phyloP scores from a whole-genome alignment of 2,329 filamentous ascomycete genomes.

The Anisogramma anomala region DNA sequence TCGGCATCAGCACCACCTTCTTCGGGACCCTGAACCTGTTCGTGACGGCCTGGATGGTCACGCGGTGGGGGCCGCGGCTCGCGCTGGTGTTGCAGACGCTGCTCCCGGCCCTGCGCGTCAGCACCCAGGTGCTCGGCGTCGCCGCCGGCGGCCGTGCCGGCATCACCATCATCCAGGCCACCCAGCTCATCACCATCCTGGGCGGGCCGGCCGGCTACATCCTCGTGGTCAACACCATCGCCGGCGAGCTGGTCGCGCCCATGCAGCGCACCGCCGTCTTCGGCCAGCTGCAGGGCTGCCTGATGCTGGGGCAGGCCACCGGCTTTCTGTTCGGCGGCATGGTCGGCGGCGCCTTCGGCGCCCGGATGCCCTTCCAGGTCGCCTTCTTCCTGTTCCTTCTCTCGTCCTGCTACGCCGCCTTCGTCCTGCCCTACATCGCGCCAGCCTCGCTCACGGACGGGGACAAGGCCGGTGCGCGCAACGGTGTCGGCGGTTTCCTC shows the following conservation, averaged over 20 bases:
- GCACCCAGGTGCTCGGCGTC: constrained; percentile 54
- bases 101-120: constrained; percentile 51
- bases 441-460: constrained; percentile 27
- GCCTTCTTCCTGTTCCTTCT: constrained; percentile 46
- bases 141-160: constrained; percentile 46
- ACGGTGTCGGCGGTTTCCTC: constrained; percentile 42
- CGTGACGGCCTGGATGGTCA: constrained; percentile 54
- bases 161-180: constrained; percentile 57
- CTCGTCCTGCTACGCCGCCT: constrained; percentile 29
- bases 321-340: constrained; percentile 55
- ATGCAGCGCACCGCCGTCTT: constrained; percentile 51
- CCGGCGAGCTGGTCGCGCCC: constrained; percentile 51
- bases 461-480: constrained; percentile 19
- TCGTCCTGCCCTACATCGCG: constrained; percentile 39
- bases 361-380: constrained; percentile 52
- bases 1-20: constrained; percentile 56
- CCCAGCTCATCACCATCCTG: constrained; percentile 55
- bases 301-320: constrained; percentile 55
- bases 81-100: constrained; percentile 53
- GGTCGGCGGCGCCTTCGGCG: constrained; percentile 51
- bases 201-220: constrained; percentile 61
- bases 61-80: constrained; percentile 50
- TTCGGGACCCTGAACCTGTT: constrained; percentile 54
- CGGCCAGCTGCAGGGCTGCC: constrained; percentile 52
- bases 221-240: constrained; percentile 56